Conservation (phyloP, 2,329 filamentous ascomycete species). For the Nannizzia gypsea region DNA sequence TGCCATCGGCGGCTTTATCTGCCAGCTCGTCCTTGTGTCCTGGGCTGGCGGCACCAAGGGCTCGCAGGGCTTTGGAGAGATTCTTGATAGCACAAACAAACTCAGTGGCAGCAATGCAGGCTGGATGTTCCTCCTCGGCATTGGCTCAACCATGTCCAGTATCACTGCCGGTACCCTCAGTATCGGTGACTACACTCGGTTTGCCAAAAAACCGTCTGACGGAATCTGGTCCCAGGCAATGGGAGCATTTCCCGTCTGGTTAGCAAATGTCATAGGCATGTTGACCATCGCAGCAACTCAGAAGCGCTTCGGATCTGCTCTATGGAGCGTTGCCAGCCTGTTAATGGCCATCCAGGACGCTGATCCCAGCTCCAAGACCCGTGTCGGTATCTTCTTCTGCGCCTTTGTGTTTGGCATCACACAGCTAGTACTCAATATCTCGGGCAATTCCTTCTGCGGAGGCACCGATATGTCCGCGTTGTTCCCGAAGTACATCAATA, state of each 20-base stretch:
- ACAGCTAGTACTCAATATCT: slow-evolving; percentile 35
- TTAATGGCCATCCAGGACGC: slow-evolving; percentile 29
- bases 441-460: slow-evolving; percentile 36
- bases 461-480: slow-evolving; percentile 45
- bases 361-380: slow-evolving; percentile 24
- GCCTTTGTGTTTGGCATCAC: slow-evolving; percentile 35
- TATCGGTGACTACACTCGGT: slow-evolving; percentile 36
- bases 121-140: slow-evolving; percentile 30
- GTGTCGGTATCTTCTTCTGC: slow-evolving; percentile 39
- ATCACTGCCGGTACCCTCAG: slow-evolving; percentile 39
- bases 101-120: slow-evolving; percentile 17
- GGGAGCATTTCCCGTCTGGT: neutral
- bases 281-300: slow-evolving; percentile 25
- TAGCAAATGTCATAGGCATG: slow-evolving; percentile 18
- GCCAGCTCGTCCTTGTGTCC: slow-evolving; percentile 9
- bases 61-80: slow-evolving; percentile 6
- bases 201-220: slow-evolving; percentile 28
- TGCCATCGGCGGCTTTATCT: slow-evolving; percentile 15
- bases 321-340: slow-evolving; percentile 36
- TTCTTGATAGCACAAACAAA: slow-evolving; percentile 6
- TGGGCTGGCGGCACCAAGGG: slow-evolving; percentile 11
- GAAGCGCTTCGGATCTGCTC: slow-evolving; percentile 26
- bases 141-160: slow-evolving; percentile 35
- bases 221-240: slow-evolving; percentile 31
- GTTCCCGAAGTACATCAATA: slow-evolving; percentile 44